These are phyloP conservation scores for Lineolata rhizophorae DNA, from an alignment of 495 filamentous ascomycete genomes.

Conservation along the genomic window DNA sequence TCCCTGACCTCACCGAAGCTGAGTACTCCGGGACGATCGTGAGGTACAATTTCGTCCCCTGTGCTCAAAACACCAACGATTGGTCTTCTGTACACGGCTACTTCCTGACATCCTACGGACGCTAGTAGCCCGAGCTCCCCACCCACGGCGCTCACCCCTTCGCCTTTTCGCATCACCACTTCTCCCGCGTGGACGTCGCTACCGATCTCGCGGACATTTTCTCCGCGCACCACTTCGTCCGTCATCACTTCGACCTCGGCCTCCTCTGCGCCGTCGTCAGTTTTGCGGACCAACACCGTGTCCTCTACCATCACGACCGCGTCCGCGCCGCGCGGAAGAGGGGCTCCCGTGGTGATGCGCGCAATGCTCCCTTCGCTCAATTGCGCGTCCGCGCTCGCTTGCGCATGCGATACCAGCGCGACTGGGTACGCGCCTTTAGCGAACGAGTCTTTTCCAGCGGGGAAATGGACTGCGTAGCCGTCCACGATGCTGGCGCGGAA, in stretches of 20 bases:
- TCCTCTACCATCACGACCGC: slow-evolving; percentile 97
- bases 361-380: slow-evolving; percentile 57
- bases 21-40: slow-evolving; percentile 39
- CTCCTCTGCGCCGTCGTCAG: slow-evolving; percentile 67
- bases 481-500: slow-evolving; percentile 94
- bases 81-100: slow-evolving; percentile 57
- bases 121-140: slow-evolving; percentile 82
- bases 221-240: slow-evolving; percentile 45
- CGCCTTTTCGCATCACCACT: slow-evolving; percentile 49
- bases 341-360: slow-evolving; percentile 84
- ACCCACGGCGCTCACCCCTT: slow-evolving; percentile 58
- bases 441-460: slow-evolving; percentile 7
- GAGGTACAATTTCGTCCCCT: slow-evolving; percentile 78
- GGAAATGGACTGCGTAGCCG: slow-evolving; percentile 55
- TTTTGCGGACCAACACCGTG: slow-evolving; percentile 47
- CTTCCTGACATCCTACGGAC: slow-evolving; percentile 52
- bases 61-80: slow-evolving; percentile 78
- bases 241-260: slow-evolving; percentile 67
- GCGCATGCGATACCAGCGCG: slow-evolving; percentile 65
- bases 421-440: slow-evolving; percentile 67
- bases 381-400: slow-evolving; percentile 32
- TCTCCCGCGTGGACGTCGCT: slow-evolving; percentile 58
- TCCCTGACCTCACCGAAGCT: slow-evolving; percentile 73
- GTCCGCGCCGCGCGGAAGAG: slow-evolving; percentile 69
- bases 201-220: slow-evolving; percentile 81